A percentile compares a stretch with the other conserved stretches of the same genome.
Conservation (phyloP, 176 grass and related monocot species). For the Metroxylon sagu region DNA sequence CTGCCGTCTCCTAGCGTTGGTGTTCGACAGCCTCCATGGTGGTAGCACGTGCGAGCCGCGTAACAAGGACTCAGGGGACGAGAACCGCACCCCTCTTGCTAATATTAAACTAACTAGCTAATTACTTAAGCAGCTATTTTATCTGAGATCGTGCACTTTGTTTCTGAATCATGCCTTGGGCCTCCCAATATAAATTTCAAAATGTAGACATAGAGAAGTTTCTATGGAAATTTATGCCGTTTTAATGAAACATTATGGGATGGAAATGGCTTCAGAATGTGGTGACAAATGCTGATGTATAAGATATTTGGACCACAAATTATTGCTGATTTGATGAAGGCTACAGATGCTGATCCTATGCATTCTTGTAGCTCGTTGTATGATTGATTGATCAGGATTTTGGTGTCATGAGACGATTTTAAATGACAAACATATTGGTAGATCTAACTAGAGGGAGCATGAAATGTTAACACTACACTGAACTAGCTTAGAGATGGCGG, state of each 20-base stretch:
- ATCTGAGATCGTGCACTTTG: slow-evolving; percentile 20
- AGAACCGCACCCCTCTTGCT: not conserved
- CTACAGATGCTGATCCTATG: too few species aligned
- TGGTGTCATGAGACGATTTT: too few species aligned
- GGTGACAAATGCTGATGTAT: too few species aligned
- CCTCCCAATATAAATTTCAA: slow-evolving; percentile 10
- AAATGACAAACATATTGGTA: too few species aligned
- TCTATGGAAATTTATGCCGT: not conserved
- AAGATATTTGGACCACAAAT: too few species aligned
- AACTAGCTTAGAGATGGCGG: too few species aligned
- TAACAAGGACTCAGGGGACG: slow-evolving; percentile 2
- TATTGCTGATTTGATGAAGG: too few species aligned
- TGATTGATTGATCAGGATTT: too few species aligned
- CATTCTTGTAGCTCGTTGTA: too few species aligned
- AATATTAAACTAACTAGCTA: not conserved
- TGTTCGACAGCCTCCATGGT: slow-evolving; percentile 17
- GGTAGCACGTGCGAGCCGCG: slow-evolving; percentile 29
- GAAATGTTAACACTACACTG: too few species aligned
- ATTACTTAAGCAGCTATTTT: not conserved
- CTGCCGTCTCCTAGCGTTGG: slow-evolving; percentile 36
- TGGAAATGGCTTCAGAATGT: too few species aligned
- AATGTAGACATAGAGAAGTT: not conserved
- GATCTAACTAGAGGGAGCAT: too few species aligned
- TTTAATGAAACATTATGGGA: not conserved
- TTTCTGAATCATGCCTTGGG: slow-evolving; percentile 19